A percentile compares a stretch with the other conserved stretches of the same genome.
These are phyloP conservation scores for Vitellaria paradoxa DNA, from an alignment of 179 eudicot species.

Conservation along the genomic window DNA sequence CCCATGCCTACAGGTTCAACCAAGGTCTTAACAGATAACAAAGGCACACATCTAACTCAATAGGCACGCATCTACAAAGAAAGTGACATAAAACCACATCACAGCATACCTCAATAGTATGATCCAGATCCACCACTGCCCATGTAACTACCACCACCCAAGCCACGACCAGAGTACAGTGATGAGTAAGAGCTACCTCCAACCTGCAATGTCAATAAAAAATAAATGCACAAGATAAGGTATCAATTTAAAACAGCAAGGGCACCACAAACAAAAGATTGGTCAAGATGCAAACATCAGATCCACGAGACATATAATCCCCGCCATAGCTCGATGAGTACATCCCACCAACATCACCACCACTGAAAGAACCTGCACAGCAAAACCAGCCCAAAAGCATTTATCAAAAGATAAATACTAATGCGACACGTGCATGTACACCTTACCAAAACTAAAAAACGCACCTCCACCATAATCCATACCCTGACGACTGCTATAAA, in stretches of 20 bases:
- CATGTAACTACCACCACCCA: slow-evolving; percentile 73
- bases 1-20: slow-evolving; percentile 1
- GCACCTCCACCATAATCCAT: slow-evolving; percentile 74
- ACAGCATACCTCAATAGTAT: slow-evolving; percentile 63
- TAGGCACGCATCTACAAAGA: not conserved
- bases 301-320: slow-evolving; percentile 76
- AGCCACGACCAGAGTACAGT: slow-evolving; percentile 67
- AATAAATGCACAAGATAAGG: not conserved
- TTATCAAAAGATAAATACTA: not conserved
- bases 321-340: slow-evolving; percentile 76
- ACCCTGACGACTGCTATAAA: slow-evolving; percentile 80
- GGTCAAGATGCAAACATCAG: slow-evolving; percentile 56
- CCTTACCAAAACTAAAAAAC: slow-evolving; percentile 1
- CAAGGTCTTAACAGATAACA: not conserved
- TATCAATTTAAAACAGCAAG: not conserved
- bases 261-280: not conserved
- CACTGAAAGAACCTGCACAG: slow-evolving; percentile 62
- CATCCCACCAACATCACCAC: slow-evolving; percentile 64
- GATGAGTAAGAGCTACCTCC: slow-evolving; percentile 90
- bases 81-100: not conserved
- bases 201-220: slow-evolving; percentile 37
- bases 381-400: not conserved
- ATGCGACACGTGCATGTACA: not conserved
- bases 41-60: slow-evolving; percentile 9
- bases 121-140: slow-evolving; percentile 86